A percentile compares a stretch with the other conserved stretches of the same genome.
Evolutionary conservation across 1,284 basidiomycete genomes (phyloP).

Genomic region (Farysia itapuensis): DNA sequence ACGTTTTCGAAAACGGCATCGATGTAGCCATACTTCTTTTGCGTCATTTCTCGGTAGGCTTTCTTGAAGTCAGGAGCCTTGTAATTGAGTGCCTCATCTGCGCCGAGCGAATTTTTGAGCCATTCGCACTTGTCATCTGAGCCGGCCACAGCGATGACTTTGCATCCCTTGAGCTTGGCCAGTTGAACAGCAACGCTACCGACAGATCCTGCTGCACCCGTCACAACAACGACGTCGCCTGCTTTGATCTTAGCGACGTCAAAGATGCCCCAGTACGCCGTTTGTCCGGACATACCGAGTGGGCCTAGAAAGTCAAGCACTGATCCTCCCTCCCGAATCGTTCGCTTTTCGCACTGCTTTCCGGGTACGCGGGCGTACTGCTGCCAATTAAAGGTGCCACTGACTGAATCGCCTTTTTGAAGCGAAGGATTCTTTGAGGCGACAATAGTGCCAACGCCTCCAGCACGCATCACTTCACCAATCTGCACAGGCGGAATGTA

Average conservation of each 20-base stretch:
- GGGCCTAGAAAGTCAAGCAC: conserved; percentile 56
- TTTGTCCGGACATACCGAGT: conserved; percentile 58
- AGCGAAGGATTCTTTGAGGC: conserved; percentile 49
- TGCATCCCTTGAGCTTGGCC: conserved; percentile 63
- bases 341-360: conserved; percentile 33
- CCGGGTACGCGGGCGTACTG: conserved; percentile 32
- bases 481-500: conserved; percentile 70
- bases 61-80: conserved; percentile 68
- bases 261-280: conserved; percentile 58
- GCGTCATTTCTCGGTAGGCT: conserved; percentile 68
- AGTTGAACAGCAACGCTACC: conserved; percentile 66
- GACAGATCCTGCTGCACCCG: conserved; percentile 48
- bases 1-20: conserved; percentile 47
- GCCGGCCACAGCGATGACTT: conserved; percentile 81
- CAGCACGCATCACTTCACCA: conserved; percentile 76
- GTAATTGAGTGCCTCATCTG: conserved; percentile 83
- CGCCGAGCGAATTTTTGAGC: conserved; percentile 77
- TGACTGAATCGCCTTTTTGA: conserved; percentile 37
- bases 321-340: conserved; percentile 15
- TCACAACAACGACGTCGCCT: conserved; percentile 49
- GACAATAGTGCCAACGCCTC: conserved; percentile 72
- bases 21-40: conserved; percentile 56
- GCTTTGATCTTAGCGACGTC: conserved; percentile 42
- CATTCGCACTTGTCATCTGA: conserved; percentile 78
- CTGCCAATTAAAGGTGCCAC: conserved; percentile 44